Base-by-base conservation (phyloP, 2,329 filamentous ascomycete species). In the Rhynchosporium agropyri region DNA sequence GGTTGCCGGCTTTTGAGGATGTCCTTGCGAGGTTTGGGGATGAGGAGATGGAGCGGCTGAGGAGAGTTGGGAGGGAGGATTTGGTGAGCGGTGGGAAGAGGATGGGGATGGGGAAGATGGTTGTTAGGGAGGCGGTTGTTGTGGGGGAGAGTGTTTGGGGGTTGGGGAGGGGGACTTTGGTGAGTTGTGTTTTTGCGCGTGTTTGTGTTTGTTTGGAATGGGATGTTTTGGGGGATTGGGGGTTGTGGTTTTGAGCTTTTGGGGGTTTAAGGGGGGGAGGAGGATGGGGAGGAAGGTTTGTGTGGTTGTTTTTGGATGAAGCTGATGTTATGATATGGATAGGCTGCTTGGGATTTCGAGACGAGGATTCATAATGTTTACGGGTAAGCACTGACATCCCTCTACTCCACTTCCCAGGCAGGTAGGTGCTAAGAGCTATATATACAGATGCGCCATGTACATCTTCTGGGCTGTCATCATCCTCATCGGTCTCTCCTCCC, bases 401-500 rank as follows among this genome's bases (percentile, higher is more conserved):
- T 20, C 20, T 20, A 20, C 20, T 20, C 20, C 20, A 20, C 20
- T 20, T 20, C 20, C 20, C 20, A 20, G 20, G 20, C 20, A 20
- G 20, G 20, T 20, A 20, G 20, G 20, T 20, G 20, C 20, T 20
- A 20, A 20, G 20, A 20, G 20, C 20, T 20, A 20, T 20, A 20
- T 20, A 20, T 20, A 20, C 20, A 58, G 75, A 76, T 78, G 20
- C 15, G 74, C 72, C 3, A 76, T 80, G 69, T 68, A 77, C 7
- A 58, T 71, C 0, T 82, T 80, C 61, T 82, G 80, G 80, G 59
- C 65, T 0, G 61, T 69, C 1, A 77, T 80, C 0, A 63, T 79
- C 9, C 68, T 70, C 3, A 66, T 80, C 6, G 79, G 78, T 8
- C 36, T 77, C 0, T 63, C 67, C 1, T 75, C 74, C 28, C 78